A percentile compares a stretch with the other conserved stretches of the same genome.
These are phyloP conservation scores for Kluyveromyces aestuarii DNA, from an alignment of 805 yeast genomes.

Conservation along the genomic window DNA sequence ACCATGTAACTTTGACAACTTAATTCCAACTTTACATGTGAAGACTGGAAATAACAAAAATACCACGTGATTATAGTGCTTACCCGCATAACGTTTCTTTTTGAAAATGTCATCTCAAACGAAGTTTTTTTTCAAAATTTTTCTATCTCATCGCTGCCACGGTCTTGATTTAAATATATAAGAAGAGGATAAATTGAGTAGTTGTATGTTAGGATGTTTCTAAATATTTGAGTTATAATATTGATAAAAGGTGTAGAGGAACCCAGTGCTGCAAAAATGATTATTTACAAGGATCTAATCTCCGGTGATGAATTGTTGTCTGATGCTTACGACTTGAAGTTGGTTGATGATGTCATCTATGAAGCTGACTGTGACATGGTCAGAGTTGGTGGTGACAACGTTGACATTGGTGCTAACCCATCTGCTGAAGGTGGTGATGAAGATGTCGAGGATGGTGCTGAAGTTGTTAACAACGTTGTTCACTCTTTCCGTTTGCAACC, in stretches of 20 bases:
- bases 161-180: not conserved
- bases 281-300: constrained; percentile 62
- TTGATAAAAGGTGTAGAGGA: not conserved
- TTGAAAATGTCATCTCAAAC: not conserved
- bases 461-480: constrained; percentile 95
- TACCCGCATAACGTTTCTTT: not conserved
- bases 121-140: not conserved
- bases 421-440: constrained; percentile 91
- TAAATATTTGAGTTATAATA: too few relatives aligned
- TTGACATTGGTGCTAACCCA: constrained; percentile 99
- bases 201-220: too few relatives aligned
- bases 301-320: constrained; percentile 95
- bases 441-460: constrained; percentile 72
- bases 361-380: constrained; percentile 96
- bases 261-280: constrained; percentile 13
- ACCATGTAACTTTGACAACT: too few relatives aligned
- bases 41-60: not conserved
- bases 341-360: constrained; percentile 84
- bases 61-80: not conserved
- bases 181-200: not conserved
- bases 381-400: constrained; percentile 81
- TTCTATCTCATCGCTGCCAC: not conserved
- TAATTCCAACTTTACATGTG: not conserved
- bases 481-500: constrained; percentile 97
- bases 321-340: constrained; percentile 87